Conservation (phyloP, 495 filamentous ascomycete species). For the Xylaria curta region DNA sequence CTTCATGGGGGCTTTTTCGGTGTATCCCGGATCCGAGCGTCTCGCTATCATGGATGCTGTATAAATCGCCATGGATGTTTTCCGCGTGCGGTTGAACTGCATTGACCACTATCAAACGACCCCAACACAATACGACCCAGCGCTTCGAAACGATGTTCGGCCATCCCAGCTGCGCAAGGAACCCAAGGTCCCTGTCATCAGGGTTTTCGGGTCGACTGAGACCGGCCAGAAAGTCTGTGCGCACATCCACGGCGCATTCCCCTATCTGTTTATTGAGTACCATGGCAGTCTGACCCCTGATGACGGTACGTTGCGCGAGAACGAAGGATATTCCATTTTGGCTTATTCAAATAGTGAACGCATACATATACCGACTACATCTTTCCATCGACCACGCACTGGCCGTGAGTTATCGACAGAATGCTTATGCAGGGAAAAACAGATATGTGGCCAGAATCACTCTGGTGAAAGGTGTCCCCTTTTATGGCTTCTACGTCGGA, state of each 20-base stretch:
- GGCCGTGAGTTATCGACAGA: constrained; percentile 78
- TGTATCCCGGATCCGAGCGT: background rate
- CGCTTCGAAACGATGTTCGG: constrained; percentile 64
- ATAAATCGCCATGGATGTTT: constrained; percentile 61
- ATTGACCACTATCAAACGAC: constrained; percentile 88
- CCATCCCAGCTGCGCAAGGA: constrained; percentile 59
- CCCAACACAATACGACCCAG: constrained; percentile 82
- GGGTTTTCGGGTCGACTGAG: constrained; percentile 92
- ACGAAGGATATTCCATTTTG: background rate
- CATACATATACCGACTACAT: constrained; percentile 75
- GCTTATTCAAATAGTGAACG: constrained; percentile 59
- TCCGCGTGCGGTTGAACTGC: constrained; percentile 90
- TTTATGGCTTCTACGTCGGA: constrained; percentile 93
- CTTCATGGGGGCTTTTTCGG: background rate
- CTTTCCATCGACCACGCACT: constrained; percentile 85
- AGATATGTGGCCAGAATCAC: constrained; percentile 88
- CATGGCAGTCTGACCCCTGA: constrained; percentile 68
- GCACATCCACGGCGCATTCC: constrained; percentile 94
- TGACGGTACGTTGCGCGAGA: constrained; percentile 58
- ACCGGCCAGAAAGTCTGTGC: constrained; percentile 96
- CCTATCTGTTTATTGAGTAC: constrained; percentile 93
- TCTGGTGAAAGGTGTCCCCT: constrained; percentile 90
- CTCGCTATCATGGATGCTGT: constrained; percentile 26
- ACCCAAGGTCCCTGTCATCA: constrained; percentile 82
- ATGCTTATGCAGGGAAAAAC: constrained; percentile 68